phyloP scores from a whole-genome alignment of 345 rosid species.

The Camelina laxa region DNA sequence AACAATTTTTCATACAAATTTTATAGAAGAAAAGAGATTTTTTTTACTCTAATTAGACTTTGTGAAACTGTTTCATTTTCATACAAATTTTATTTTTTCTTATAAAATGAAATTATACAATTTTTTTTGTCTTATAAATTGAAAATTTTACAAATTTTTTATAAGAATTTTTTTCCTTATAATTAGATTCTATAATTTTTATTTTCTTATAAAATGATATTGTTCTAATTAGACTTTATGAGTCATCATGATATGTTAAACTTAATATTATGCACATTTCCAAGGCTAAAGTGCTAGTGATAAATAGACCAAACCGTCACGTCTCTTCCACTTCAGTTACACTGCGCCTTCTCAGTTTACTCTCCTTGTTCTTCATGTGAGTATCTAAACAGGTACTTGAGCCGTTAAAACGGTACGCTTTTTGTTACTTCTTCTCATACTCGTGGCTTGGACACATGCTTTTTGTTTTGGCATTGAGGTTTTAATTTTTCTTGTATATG shows the following conservation, averaged over 20 bases:
- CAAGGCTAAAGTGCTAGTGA: background rate
- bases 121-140: no score
- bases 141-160: no score
- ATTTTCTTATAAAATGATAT: background rate
- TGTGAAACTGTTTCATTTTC: no score
- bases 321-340: slow-evolving; percentile 6
- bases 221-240: background rate
- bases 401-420: background rate
- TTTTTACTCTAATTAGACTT: background rate
- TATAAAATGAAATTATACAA: no score
- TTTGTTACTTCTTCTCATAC: background rate
- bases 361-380: background rate
- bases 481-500: background rate
- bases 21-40: background rate
- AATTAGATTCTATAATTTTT: no score
- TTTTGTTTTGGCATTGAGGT: background rate
- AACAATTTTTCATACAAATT: background rate
- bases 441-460: background rate
- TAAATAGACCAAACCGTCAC: background rate
- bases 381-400: background rate
- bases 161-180: no score
- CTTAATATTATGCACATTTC: background rate
- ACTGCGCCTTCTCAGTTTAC: background rate
- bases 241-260: no score
- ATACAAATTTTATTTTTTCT: no score